Base-by-base conservation (phyloP, 257 asterid genomes). In the Coffea canephora region DNA sequence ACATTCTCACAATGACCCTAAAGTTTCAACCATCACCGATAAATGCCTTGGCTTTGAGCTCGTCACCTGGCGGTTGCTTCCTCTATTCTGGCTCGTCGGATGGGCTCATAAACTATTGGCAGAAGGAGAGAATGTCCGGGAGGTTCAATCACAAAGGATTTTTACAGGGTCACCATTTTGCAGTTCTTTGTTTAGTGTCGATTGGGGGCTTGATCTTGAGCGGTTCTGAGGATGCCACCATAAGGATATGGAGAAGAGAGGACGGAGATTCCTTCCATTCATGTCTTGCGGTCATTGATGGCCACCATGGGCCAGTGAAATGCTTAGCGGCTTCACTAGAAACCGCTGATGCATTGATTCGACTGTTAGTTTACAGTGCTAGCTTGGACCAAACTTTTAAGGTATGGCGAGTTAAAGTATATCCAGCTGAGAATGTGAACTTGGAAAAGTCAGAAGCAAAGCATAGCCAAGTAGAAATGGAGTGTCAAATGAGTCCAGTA, bases 171-270 rank as follows among this genome's bases (percentile, higher is more conserved):
- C 97, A 90, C 80, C 91, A 88, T 68, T 90, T 92, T 78, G 85
- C 92, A 0, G 94, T 92, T 8, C 89, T 90, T 3, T 89, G 96
- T 80, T 66, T 92, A 82, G 93, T 87, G 10, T 78, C 97, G 12
- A 21, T 92, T 0, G 90, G 83, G 13, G 91, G 90, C 52, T 31
- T 89, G 49, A 71, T 92, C 55, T 82, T 92, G 5, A 92, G 97
- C 69, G 97, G 97, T 5, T 92, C 97, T 0, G 97, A 92, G 78
- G 97, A 92, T 55, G 87, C 97, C 25, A 92, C 94, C 6, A 88
- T 92, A 65, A 75, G 96, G 77, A 81, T 92, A 76, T 92, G 97
- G 97, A 89, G 86, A 81, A 81, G 96, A 43, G 97, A 91, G 19
- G 92, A 87, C 2, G 90, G 89, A 43, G 88, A 79, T 43, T 78